Evolutionary conservation across 306 rosid genomes (phyloP).

Genomic region (Pueraria montana): DNA sequence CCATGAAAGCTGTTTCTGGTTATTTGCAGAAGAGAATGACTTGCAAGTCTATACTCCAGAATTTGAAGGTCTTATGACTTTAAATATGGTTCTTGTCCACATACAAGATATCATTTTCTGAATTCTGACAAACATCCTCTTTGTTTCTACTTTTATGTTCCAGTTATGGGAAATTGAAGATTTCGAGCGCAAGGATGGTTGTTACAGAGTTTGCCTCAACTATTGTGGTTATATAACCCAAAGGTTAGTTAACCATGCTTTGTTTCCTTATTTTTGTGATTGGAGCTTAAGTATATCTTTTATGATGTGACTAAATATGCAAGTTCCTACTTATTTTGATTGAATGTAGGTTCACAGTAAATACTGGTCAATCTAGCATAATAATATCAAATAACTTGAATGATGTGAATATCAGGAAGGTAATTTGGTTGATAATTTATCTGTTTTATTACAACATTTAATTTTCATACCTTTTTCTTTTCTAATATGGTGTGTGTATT

Average conservation of each 20-base stretch:
- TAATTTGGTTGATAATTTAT: conserved; percentile 45
- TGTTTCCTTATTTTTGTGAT: conserved; percentile 24
- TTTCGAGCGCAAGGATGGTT: conserved; percentile 68
- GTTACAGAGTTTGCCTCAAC: conserved; percentile 69
- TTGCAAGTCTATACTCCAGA: conserved; percentile 63
- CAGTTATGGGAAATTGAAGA: conserved; percentile 78
- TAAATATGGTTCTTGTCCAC: conserved; percentile 44
- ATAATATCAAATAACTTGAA: conserved; percentile 65
- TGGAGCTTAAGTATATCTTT: conserved; percentile 38
- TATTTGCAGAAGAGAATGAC: conserved; percentile 63
- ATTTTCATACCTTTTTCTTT: conserved; percentile 14
- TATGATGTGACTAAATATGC: conserved; percentile 29
- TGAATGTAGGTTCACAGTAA: conserved; percentile 66
- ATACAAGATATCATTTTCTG: conserved; percentile 35
- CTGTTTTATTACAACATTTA: conserved; percentile 24
- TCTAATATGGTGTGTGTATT: conserved; percentile 40
- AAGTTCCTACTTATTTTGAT: conserved; percentile 42
- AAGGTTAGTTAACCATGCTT: conserved; percentile 46
- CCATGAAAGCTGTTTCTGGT: conserved; percentile 61
- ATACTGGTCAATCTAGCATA: conserved; percentile 57
- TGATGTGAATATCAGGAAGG: conserved; percentile 68
- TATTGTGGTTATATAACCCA: conserved; percentile 73
- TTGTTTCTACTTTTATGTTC: conserved; percentile 39
- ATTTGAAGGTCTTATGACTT: conserved; percentile 69
- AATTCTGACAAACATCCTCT: conserved; percentile 30